These are phyloP conservation scores for Annulohypoxylon bovei DNA, from an alignment of 495 filamentous ascomycete genomes.

Conservation along the genomic window DNA sequence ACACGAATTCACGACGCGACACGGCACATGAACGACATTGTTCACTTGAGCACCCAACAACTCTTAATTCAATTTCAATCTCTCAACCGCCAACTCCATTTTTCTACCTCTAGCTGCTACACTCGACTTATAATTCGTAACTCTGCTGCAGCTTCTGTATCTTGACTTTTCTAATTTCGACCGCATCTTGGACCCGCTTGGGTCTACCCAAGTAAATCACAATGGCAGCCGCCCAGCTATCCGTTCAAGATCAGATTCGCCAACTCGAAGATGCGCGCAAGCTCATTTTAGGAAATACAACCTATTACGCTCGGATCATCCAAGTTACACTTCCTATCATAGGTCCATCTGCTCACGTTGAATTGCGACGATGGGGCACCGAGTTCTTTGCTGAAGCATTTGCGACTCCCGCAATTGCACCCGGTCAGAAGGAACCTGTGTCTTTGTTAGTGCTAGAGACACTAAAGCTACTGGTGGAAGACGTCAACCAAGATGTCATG, in stretches of 20 bases:
- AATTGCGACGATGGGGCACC: conserved; percentile 92
- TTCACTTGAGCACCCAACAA: background rate
- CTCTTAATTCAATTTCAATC: background rate
- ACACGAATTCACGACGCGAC: conserved; percentile 30
- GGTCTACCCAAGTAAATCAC: conserved; percentile 26
- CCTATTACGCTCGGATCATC: conserved; percentile 88
- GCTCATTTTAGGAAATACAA: conserved; percentile 82
- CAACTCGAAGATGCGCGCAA: conserved; percentile 89
- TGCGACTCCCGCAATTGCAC: conserved; percentile 78
- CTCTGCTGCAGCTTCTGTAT: background rate
- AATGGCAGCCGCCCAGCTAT: conserved; percentile 60
- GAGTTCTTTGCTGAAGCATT: conserved; percentile 98
- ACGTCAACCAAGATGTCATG: conserved; percentile 74
- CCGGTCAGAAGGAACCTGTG: conserved; percentile 78
- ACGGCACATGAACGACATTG: conserved; percentile 7
- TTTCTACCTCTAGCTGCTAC: background rate
- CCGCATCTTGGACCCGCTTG: conserved; percentile 21
- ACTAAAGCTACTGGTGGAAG: conserved; percentile 76
- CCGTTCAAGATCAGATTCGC: conserved; percentile 76
- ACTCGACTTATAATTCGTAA: conserved; percentile 8
- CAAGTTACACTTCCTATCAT: conserved; percentile 90
- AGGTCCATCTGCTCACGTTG: conserved; percentile 73
- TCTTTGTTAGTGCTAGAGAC: conserved; percentile 76
- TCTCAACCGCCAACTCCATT: background rate
- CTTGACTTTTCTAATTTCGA: background rate